Evolutionary conservation across 441 rosid species (phyloP), one percentile per base, ranked within the genome.

Genomic region (Cnidoscolus chayamansa): DNA sequence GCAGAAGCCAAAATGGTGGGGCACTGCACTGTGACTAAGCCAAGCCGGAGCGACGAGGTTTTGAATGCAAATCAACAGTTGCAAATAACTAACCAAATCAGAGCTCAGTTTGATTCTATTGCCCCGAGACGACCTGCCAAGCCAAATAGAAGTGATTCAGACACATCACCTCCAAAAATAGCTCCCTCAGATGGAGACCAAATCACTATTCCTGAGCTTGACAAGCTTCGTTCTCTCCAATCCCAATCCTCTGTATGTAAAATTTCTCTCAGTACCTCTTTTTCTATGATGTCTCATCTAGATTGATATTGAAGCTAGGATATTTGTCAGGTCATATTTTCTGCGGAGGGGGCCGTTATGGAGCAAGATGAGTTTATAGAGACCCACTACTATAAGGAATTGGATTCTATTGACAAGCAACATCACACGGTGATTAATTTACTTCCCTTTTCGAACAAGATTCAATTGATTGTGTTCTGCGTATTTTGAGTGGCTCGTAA

Each of bases 21-120:
- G 2, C 80, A 72, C 31, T 17, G 55, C 86, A 76, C 72, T 75
- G 79, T 65, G 81, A 61, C 77, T 49, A 89, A 90, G 76, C 94
- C 97, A 68, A 83, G 94, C 84, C 78, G 94, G 75, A 90, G 94
- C 83, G 97, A 89, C 72, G 90, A 89, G 68, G 78, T 86, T 59
- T 10, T 81, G 78, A 89, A 86, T 50, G 81, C 74, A 7, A 83
- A 79, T 70, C 76, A 80, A 7, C 92, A 85, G 67, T 77, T 85
- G 30, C 65, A 78, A 75, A 83, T 84, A 72, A 17, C 87, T 43
- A 74, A 80, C 53, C 86, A 81, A 79, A 72, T 85, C 76, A 83
- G 86, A 77, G 82, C 86, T 70, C 94, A 81, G 51, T 83, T 91
- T 68, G 90, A 87, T 67, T 83, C 90, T 45, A 20, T 82, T 57